A percentile compares a stretch with the other conserved stretches of the same genome.
Conservation (phyloP, 176 grass and related monocot genomes). For the Musa itinerans region DNA sequence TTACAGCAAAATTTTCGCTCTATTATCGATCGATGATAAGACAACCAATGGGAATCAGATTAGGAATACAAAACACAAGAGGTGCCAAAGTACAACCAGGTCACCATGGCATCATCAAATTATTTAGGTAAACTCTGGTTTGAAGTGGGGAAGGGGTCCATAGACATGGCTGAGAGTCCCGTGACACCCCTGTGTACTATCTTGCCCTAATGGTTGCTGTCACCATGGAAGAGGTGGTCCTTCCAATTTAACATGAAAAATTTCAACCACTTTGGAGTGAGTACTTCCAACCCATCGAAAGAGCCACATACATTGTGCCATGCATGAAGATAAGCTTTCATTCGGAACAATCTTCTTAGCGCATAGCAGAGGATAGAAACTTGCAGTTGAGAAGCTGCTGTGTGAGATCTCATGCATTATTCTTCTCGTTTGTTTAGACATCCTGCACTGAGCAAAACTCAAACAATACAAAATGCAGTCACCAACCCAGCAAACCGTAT, state of each 20-base stretch:
- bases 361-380: too few relatives aligned
- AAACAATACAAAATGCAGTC: too few relatives aligned
- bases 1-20: too few relatives aligned
- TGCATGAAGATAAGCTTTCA: neutral
- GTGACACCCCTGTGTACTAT: neutral
- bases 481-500: too few relatives aligned
- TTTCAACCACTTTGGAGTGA: too few relatives aligned
- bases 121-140: too few relatives aligned
- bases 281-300: neutral
- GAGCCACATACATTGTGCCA: neutral
- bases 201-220: neutral
- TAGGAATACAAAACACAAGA: too few relatives aligned
- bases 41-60: too few relatives aligned
- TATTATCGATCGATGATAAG: too few relatives aligned
- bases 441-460: too few relatives aligned
- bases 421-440: neutral
- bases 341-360: neutral
- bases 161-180: neutral
- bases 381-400: neutral
- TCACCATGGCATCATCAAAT: too few relatives aligned
- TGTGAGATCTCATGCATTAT: neutral
- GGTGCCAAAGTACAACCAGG: too few relatives aligned
- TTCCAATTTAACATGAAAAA: neutral
- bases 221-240: neutral
- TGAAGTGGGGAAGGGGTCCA: neutral